Percentiles rank a stretch among this genome's conserved stretches.
Evolutionary conservation across 345 rosid species (phyloP).

Genomic region (Salix koriyanagi): DNA sequence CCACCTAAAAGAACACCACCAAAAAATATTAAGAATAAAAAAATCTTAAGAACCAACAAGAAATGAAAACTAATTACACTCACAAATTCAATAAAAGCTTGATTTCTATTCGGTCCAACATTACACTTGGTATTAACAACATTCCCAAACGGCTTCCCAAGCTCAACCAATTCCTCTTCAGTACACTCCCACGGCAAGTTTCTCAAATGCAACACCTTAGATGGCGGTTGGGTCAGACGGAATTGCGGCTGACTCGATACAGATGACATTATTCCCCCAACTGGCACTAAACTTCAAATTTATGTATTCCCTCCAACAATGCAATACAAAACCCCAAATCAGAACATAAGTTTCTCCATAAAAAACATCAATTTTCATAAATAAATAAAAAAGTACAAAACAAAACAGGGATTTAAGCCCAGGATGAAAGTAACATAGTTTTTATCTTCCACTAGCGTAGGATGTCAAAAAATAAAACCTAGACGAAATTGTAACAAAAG

Average conservation of each 20-base stretch:
- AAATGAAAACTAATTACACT: constrained; percentile 26
- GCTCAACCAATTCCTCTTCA: constrained; percentile 86
- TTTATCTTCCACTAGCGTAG: neutral
- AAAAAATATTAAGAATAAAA: neutral
- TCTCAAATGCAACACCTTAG: constrained; percentile 96
- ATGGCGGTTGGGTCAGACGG: constrained; percentile 96
- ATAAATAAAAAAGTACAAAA: neutral
- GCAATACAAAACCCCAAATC: neutral
- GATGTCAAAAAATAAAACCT: neutral
- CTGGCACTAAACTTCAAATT: neutral
- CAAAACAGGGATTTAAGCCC: neutral
- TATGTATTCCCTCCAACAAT: neutral
- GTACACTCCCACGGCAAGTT: constrained; percentile 99
- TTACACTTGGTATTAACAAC: constrained; percentile 97
- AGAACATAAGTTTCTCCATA: neutral
- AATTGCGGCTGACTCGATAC: constrained; percentile 97
- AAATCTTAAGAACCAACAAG: neutral
- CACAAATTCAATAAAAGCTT: constrained; percentile 98
- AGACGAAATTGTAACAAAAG: neutral
- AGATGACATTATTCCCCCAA: constrained; percentile 75
- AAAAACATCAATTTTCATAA: neutral
- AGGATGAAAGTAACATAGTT: neutral
- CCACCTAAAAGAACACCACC: constrained; percentile 47
- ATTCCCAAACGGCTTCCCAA: constrained; percentile 95
- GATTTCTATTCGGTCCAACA: constrained; percentile 96